Evolutionary conservation across 2,329 filamentous ascomycete genomes (phyloP).

Genomic region (Fusarium nematophilum): DNA sequence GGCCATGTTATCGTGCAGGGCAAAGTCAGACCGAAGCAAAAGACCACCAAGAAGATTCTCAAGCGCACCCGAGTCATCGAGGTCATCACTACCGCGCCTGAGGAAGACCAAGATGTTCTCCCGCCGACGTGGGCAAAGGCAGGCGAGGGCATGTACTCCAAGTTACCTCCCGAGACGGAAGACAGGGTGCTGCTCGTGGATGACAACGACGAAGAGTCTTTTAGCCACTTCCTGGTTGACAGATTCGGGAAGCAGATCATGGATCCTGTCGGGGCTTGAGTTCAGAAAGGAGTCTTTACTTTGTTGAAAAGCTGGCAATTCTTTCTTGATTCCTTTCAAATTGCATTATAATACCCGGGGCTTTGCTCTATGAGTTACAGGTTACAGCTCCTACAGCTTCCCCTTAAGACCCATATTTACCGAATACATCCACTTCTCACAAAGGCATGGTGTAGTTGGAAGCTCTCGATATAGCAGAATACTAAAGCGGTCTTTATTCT

Average conservation of each 20-base stretch:
- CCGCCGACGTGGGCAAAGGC: slow-evolving; percentile 56
- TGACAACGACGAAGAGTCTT: slow-evolving; percentile 55
- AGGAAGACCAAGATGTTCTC: slow-evolving; percentile 48
- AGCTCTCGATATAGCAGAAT: background rate
- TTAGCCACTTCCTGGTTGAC: slow-evolving; percentile 58
- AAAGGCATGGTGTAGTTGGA: background rate
- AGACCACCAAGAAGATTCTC: slow-evolving; percentile 48
- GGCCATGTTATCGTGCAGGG: slow-evolving; percentile 44
- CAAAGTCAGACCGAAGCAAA: slow-evolving; percentile 47
- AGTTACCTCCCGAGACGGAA: slow-evolving; percentile 51
- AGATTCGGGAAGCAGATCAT: slow-evolving; percentile 51
- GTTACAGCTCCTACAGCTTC: too few relatives aligned
- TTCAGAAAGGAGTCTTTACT: background rate
- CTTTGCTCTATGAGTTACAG: too few relatives aligned
- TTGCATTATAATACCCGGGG: too few relatives aligned
- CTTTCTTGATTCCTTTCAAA: background rate
- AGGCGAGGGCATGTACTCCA: slow-evolving; percentile 54
- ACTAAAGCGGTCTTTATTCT: background rate
- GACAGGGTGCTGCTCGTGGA: slow-evolving; percentile 52
- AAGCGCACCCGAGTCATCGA: slow-evolving; percentile 45
- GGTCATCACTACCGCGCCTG: slow-evolving; percentile 42
- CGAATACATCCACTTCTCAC: background rate
- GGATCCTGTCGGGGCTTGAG: slow-evolving; percentile 45
- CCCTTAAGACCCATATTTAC: background rate
- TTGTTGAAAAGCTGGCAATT: background rate